phyloP scores from a whole-genome alignment of 2,329 filamentous ascomycete species.

The Dactylellina drechsleri region DNA sequence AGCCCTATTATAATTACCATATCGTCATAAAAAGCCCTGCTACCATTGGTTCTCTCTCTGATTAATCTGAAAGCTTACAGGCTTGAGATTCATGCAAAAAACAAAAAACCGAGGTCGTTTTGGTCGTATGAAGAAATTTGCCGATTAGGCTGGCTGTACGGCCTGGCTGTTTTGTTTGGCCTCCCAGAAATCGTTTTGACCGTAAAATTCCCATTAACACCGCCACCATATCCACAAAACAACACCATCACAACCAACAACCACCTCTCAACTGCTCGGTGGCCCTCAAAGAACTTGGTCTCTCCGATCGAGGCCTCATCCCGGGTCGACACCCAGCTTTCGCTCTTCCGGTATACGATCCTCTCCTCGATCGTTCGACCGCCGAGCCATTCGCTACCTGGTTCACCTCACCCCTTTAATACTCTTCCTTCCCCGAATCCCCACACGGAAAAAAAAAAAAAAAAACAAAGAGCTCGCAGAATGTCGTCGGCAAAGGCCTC shows the following conservation, averaged over 20 bases:
- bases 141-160: constrained; percentile 11
- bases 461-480: neutral
- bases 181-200: constrained; percentile 3
- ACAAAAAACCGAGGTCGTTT: too few relatives aligned
- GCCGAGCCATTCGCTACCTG: neutral
- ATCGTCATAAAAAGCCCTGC: neutral
- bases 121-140: constrained; percentile 6
- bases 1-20: too few relatives aligned
- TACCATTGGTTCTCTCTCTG: constrained; percentile 1
- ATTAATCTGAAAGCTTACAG: too few relatives aligned
- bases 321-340: constrained; percentile 1
- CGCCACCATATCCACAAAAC: constrained; percentile 25
- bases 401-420: neutral
- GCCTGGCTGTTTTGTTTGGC: neutral
- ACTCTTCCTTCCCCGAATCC: neutral
- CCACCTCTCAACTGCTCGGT: constrained; percentile 1
- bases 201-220: neutral
- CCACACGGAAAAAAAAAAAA: neutral
- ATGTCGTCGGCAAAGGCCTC: constrained; percentile 49
- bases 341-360: neutral
- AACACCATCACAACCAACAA: constrained; percentile 27
- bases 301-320: constrained; percentile 16
- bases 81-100: too few relatives aligned
- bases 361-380: neutral
- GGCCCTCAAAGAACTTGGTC: constrained; percentile 21